Base-by-base conservation (phyloP, 306 rosid species). In the Lathyrus aphaca region DNA sequence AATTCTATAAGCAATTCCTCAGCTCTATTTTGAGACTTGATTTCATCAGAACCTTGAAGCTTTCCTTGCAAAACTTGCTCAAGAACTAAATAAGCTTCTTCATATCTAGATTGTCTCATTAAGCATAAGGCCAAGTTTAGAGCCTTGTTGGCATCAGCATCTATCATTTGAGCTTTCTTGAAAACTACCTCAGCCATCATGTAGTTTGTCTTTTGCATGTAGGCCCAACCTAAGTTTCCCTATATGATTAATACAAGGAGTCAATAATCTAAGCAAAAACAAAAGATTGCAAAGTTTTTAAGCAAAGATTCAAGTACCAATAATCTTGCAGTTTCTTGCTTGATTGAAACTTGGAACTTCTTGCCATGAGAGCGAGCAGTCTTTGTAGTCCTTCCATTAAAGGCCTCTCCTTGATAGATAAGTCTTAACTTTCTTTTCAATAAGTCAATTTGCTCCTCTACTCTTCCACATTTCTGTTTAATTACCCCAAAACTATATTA, bases 151-250 rank as follows among this genome's bases (percentile, higher is more conserved):
- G 95, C 81, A 7, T 94, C 97, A 4, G 92, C 88, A 37, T 90
- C 96, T 32, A 94, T 82, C 80, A 80, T 74, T 62, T 94, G 98
- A 1, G 97, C 98, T 50, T 94, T 94, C 2, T 72, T 77, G 58
- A 88, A 85, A 5, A 90, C 95, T 0, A 71, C 96, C 73, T 93
- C 97, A 1, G 96, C 96, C 63, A 85, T 80, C 78, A 77, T 40
- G 59, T 85, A 82, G 78, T 87, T 86, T 38, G 54, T 69, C 64
- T 88, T 86, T 44, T 90, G 97, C 98, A 93, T 93, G 72, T 90
- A 93, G 2, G 98, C 97, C 98, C 98, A 93, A 4, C 98, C 98
- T 74, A 93, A 78, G 79, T 93, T 93, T 23, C 97, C 98, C 96
- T 93, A 83, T 63, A 27, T 6, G 18, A 13, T n/a, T 12, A 29